A percentile compares a stretch with the other conserved stretches of the same genome.
phyloP scores from a whole-genome alignment of 805 yeast species.

The Kodamaea neixiangensis region DNA sequence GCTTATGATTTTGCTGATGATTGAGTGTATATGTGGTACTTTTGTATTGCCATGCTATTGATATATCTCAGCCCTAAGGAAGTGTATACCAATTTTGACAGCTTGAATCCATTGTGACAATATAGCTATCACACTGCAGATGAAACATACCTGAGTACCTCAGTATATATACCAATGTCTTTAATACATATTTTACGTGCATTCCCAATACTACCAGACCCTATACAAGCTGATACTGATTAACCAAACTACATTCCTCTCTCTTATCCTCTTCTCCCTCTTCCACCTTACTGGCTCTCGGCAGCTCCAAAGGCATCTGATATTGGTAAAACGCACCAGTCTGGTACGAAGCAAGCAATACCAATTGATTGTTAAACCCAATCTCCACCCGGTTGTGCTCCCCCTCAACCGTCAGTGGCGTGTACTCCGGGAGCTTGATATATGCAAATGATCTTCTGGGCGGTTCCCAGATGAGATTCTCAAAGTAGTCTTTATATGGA shows the following conservation, averaged over 20 bases:
- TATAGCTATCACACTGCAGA: too few relatives aligned
- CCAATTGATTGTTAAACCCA: conserved; percentile 36
- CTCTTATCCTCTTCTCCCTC: conserved; percentile 23
- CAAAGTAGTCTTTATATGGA: conserved; percentile 43
- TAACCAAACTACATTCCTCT: conserved; percentile 33
- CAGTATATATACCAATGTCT: background rate
- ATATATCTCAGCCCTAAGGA: too few relatives aligned
- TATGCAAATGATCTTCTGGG: conserved; percentile 45
- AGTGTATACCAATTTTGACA: too few relatives aligned
- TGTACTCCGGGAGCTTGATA: conserved; percentile 37
- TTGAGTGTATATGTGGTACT: too few relatives aligned
- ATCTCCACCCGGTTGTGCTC: conserved; percentile 31
- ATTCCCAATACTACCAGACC: too few relatives aligned
- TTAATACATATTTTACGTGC: too few relatives aligned
- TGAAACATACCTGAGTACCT: background rate
- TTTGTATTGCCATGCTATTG: too few relatives aligned
- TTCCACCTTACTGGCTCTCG: background rate
- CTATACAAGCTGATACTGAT: conserved; percentile 22
- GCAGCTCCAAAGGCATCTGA: conserved; percentile 27
- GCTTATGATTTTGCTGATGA: too few relatives aligned
- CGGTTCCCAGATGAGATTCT: conserved; percentile 44
- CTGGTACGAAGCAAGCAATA: conserved; percentile 40
- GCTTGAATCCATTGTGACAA: too few relatives aligned
- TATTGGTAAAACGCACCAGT: conserved; percentile 42
- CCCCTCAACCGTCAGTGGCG: conserved; percentile 15